A percentile compares a stretch with the other conserved stretches of the same genome.
Conservation (phyloP, 495 filamentous ascomycete genomes). For the Friedmanniomyces simplex region DNA sequence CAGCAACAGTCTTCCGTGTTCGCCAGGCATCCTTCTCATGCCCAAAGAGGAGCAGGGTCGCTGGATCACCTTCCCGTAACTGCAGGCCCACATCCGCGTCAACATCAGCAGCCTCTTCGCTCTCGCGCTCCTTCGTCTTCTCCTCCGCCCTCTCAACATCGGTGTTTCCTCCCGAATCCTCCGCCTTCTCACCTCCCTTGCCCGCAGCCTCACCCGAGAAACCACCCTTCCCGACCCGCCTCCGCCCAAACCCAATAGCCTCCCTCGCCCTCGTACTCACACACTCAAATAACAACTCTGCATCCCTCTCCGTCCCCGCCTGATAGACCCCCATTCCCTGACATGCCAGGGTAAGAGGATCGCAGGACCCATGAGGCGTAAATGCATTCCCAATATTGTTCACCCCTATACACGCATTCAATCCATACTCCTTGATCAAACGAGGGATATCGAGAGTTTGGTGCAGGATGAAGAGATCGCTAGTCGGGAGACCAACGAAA, state of each 20-base stretch:
- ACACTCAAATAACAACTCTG: constrained; percentile 48
- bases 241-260: constrained; percentile 12
- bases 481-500: constrained; percentile 63
- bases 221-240: not conserved
- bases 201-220: too few relatives aligned
- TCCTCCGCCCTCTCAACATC: too few relatives aligned
- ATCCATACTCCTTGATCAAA: constrained; percentile 49
- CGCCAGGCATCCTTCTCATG: constrained; percentile 23
- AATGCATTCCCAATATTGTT: constrained; percentile 75
- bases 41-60: constrained; percentile 22
- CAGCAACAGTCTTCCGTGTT: constrained; percentile 25
- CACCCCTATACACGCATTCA: constrained; percentile 55
- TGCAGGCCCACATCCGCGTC: not conserved
- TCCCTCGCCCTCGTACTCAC: constrained; percentile 13
- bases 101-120: too few relatives aligned
- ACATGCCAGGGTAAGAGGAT: constrained; percentile 55
- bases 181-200: not conserved
- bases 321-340: constrained; percentile 60
- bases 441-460: constrained; percentile 54
- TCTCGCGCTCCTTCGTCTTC: too few relatives aligned
- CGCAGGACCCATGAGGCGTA: constrained; percentile 62
- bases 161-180: too few relatives aligned
- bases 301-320: constrained; percentile 48
- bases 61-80: constrained; percentile 3
- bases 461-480: constrained; percentile 64